Evolutionary conservation across 441 rosid species (phyloP), one percentile per base, ranked within the genome.

Genomic region (Populus hybrid): DNA sequence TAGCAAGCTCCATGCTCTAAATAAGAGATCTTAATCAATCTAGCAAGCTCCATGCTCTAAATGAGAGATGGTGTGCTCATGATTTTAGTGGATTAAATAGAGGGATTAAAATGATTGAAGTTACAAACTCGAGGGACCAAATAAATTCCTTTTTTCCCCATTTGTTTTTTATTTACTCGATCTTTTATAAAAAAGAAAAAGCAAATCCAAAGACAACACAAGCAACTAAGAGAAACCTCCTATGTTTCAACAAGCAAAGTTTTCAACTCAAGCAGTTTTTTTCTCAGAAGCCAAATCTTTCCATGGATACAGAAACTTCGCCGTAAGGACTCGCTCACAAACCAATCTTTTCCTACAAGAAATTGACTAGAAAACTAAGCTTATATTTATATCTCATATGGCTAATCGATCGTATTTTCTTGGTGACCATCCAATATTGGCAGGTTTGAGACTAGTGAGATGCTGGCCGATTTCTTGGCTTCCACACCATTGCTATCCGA

Each of bases 401-500:
- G 56, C 56, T 45, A 14, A 45, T 45, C 6, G 1, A n/a, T n/a
- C n/a, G n/a, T 45, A 12, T 45, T 14, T 45, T 45, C 56, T 45
- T 1, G 6, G 11, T 68, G 36, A 21, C 2, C 10, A 9, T 26
- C 7, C 6, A 23, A 3, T 21, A 24, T 18, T 8, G 33, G 74
- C 79, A 77, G 92, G 76, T 90, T 85, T 78, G 97, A 90, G 84
- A 89, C 87, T 69, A 84, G 94, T 77, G 99, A 90, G 89, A 82
- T 88, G 79, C 83, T 86, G 70, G 95, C 97, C 7, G 78, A 78
- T 33, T 83, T 87, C 73, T 9, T 90, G 77, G 86, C 87, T 4
- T 88, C 98, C 9, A 90, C 91, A 26, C 84, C 88, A 0, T 28
- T 94, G 69, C 77, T 89, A 18, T 33, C 82, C 21, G 88, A 82